These are phyloP conservation scores for Eucalyptus rudis DNA, from an alignment of 345 rosid species.

Conservation along the genomic window DNA sequence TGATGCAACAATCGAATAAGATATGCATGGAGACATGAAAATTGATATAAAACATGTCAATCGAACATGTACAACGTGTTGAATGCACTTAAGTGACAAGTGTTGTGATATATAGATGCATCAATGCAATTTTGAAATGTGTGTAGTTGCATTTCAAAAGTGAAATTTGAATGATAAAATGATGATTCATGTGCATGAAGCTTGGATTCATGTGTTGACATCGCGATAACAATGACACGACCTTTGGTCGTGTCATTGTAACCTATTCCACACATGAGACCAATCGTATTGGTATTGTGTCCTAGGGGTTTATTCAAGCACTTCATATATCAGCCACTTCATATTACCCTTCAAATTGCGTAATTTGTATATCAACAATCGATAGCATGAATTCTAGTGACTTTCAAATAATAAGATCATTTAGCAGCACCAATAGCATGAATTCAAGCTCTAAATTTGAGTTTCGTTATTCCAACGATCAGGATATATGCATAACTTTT, in stretches of 20 bases:
- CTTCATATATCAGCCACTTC: neutral
- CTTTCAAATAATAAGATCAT: neutral
- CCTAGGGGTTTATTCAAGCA: neutral
- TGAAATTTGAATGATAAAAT: neutral
- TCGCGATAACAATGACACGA: neutral
- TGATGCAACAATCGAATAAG: neutral
- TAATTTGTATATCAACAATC: neutral
- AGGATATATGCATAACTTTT: neutral
- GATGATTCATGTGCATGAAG: neutral
- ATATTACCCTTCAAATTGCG: neutral
- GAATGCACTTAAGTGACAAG: neutral
- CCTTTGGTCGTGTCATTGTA: neutral
- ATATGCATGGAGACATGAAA: neutral
- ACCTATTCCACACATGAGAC: neutral
- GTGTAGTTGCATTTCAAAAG: neutral
- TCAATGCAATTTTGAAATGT: neutral
- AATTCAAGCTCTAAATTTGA: neutral
- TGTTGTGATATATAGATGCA: neutral
- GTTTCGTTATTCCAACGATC: accelerated
- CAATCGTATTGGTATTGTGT: neutral
- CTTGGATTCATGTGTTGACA: neutral
- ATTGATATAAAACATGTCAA: neutral
- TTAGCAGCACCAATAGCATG: neutral
- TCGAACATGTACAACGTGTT: neutral
- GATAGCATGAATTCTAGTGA: neutral